A percentile compares a stretch with the other conserved stretches of the same genome.
These are phyloP conservation scores for Cyberlindnera bimundalis DNA, from an alignment of 805 yeast genomes.

Conservation along the genomic window DNA sequence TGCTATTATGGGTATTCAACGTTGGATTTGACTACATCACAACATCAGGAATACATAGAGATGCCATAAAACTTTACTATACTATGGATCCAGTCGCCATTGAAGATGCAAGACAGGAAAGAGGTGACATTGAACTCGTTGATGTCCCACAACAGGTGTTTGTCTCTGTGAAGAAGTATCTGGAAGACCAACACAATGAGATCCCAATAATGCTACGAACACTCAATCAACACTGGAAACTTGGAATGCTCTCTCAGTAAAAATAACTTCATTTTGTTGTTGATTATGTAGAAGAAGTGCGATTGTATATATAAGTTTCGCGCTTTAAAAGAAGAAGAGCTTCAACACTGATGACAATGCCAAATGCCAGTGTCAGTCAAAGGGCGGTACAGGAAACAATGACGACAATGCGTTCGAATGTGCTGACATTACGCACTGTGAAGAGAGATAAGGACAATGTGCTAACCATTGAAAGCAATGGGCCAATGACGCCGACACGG, in stretches of 20 bases:
- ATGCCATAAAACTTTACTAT: slow-evolving; percentile 45
- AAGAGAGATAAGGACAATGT: slow-evolving; percentile 22
- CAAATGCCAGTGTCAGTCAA: too few relatives aligned
- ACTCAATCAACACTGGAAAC: slow-evolving; percentile 24
- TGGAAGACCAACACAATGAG: slow-evolving; percentile 28
- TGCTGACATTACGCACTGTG: slow-evolving; percentile 28
- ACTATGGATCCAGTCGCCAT: slow-evolving; percentile 31
- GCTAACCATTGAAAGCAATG: slow-evolving; percentile 25
- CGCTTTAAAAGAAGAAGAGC: too few relatives aligned
- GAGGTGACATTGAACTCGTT: slow-evolving; percentile 41
- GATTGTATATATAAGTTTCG: too few relatives aligned
- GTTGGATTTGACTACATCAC: slow-evolving; percentile 32
- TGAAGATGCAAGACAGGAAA: slow-evolving; percentile 26
- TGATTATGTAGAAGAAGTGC: too few relatives aligned
- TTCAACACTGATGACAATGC: too few relatives aligned
- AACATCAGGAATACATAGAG: slow-evolving; percentile 9
- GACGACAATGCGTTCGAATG: slow-evolving; percentile 27
- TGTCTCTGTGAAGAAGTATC: slow-evolving; percentile 26
- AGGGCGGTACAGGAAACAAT: too few relatives aligned
- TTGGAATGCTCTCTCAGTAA: slow-evolving; percentile 8
- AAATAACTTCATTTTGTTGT: too few relatives aligned
- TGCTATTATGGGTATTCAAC: slow-evolving; percentile 50
- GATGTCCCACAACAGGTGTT: slow-evolving; percentile 32
- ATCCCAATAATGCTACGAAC: slow-evolving; percentile 33
- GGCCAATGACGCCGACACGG: slow-evolving; percentile 2